Base-by-base conservation (phyloP, 1,139 yeast genomes). In the Suhomyces panamericanus region DNA sequence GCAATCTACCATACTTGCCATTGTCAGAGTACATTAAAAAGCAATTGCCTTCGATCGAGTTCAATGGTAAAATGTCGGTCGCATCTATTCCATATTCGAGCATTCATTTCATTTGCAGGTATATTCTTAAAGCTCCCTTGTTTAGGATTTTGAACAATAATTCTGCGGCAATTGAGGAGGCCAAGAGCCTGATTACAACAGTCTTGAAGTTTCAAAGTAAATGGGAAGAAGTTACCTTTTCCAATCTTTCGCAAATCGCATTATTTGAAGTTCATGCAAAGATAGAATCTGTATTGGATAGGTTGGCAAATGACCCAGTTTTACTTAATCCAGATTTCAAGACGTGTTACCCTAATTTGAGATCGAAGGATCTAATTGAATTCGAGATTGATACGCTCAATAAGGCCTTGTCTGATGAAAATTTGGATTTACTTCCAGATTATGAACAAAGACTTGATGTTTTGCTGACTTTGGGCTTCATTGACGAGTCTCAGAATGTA, bases 401-500 rank as follows among this genome's bases (percentile, higher is more conserved):
- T 56, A 73, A 75, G 40, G 67, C 85, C 40, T 77, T 90, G 50
- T 84, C 95, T 0, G 96, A 88, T 51, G 96, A 91, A 55, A 95
- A 91, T 56, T 71, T 95, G 59, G 96, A 88, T 51, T 70, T 95
- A 43, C 72, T 93, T 38, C 99, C 99, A 1, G 97, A 93, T 62
- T 93, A 93, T 60, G 95, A 90, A 56, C 96, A 89, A 63, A 78
- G 99, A 56, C 70, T 93, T 38, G 77, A 76, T 38, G 96, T 93
- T 4, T 73, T 93, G 48, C 80, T 82, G 56, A 80, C 80, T 20
- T 72, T 90, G 26, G 88, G 82, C 13, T 95, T 87, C 60, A 84
- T 95, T 42, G 96, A 93, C 58, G 73, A 70, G 4, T 75, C 81
- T 41, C 81, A 84, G 50, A 88, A 86, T 53, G 97, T 93, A 15